These are phyloP conservation scores for Phytophthora tubulina DNA, from an alignment of 352 stramenopile species.

Conservation along the genomic window DNA sequence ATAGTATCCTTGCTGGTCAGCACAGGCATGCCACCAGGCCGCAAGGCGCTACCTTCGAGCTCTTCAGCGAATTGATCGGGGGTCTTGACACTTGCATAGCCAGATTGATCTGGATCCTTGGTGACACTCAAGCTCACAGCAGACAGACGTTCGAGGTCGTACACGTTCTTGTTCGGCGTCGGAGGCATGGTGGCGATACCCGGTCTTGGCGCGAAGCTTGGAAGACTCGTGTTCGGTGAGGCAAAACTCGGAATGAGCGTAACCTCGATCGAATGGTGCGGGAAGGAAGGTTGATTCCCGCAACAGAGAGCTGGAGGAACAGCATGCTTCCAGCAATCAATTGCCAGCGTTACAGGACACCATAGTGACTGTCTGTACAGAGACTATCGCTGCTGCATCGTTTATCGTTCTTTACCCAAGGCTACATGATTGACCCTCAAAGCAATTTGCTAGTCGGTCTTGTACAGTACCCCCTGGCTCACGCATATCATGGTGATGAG, in stretches of 20 bases:
- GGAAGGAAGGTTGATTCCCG: neutral
- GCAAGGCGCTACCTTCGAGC: neutral
- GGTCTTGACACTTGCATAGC: neutral
- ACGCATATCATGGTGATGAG: neutral
- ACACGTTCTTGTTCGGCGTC: neutral
- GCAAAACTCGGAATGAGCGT: slow-evolving; percentile 11
- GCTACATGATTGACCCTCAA: no score
- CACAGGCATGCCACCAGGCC: neutral
- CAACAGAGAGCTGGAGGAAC: neutral
- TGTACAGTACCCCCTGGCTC: neutral
- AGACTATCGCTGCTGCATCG: neutral
- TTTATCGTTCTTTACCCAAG: neutral
- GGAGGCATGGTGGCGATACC: neutral
- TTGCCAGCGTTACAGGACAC: neutral
- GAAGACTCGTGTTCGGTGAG: neutral
- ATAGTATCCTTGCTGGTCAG: neutral
- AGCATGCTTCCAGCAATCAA: neutral
- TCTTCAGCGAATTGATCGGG: neutral
- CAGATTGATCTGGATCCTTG: neutral
- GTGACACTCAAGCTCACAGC: neutral
- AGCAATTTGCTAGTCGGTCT: slow-evolving; percentile 4
- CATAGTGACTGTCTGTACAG: neutral
- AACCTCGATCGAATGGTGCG: neutral
- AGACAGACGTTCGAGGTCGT: neutral
- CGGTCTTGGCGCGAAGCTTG: neutral